Evolutionary conservation across 805 yeast species (phyloP).

Genomic region (Yarrowia osloensis): DNA sequence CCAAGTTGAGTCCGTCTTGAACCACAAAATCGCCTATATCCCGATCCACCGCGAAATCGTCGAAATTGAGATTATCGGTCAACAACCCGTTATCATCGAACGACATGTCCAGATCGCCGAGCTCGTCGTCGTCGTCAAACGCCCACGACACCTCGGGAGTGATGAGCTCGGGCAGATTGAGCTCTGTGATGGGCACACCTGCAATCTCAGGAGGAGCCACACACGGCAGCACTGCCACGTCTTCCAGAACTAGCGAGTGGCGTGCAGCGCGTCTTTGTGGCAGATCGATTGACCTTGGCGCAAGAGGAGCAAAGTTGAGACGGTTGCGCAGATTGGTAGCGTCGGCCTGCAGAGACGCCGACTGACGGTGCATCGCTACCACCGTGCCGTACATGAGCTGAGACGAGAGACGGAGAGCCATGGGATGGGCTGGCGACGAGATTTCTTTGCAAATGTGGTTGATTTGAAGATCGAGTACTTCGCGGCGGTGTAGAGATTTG

Average conservation of each 20-base stretch:
- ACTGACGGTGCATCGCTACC: background rate
- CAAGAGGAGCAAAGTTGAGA: background rate
- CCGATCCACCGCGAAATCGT: constrained; percentile 1
- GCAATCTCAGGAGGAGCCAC: background rate
- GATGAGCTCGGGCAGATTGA: background rate
- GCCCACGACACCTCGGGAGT: constrained; percentile 1
- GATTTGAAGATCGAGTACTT: constrained; percentile 1
- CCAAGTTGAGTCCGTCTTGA: background rate
- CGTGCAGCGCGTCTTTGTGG: background rate
- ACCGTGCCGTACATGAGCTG: constrained; percentile 25
- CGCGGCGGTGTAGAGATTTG: background rate
- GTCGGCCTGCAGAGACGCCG: background rate
- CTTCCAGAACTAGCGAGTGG: background rate
- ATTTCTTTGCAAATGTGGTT: constrained; percentile 16
- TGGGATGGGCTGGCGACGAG: background rate
- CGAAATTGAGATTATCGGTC: constrained; percentile 9
- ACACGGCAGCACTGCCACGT: background rate
- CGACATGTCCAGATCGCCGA: constrained; percentile 3
- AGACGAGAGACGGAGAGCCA: background rate
- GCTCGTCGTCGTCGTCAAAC: constrained; percentile 1
- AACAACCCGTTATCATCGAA: constrained; percentile 6
- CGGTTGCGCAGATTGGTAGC: background rate
- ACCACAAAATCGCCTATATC: too few species aligned
- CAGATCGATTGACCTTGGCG: background rate
- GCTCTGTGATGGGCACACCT: background rate